These are phyloP conservation scores for Tricholomella constricta DNA, from an alignment of 768 basidiomycete genomes.

Conservation along the genomic window DNA sequence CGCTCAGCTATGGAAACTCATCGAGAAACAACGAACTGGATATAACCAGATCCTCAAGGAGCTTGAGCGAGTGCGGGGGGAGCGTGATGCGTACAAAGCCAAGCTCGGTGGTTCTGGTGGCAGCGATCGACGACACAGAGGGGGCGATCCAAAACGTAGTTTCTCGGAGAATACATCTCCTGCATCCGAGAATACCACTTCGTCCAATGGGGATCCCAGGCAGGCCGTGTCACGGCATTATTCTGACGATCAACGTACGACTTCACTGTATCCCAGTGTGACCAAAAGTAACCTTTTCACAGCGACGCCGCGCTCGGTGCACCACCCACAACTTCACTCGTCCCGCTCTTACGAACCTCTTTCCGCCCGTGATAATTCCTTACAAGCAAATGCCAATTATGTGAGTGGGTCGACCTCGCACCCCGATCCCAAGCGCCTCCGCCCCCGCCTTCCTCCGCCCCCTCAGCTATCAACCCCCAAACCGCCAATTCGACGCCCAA, in stretches of 20 bases:
- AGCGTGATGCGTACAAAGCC: conserved; percentile 71
- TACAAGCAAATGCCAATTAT: conserved; percentile 24
- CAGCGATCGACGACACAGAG: conserved; percentile 32
- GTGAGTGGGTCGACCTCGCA: conserved; percentile 11
- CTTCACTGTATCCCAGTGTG: conserved; percentile 6
- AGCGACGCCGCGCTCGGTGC: conserved; percentile 33
- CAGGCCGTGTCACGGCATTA: conserved; percentile 31
- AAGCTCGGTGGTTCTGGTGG: conserved; percentile 38
- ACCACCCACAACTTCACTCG: conserved; percentile 33
- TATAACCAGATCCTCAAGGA: conserved; percentile 83
- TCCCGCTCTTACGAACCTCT: conserved; percentile 46
- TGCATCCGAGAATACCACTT: conserved; percentile 9
- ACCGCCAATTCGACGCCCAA: conserved; percentile 18
- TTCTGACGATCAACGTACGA: conserved; percentile 42
- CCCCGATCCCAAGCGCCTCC: conserved; percentile 21
- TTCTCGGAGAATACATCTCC: conserved; percentile 26
- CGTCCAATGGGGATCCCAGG: conserved; percentile 9
- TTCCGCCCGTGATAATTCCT: conserved; percentile 24
- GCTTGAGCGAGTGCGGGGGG: conserved; percentile 78
- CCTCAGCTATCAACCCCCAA: conserved; percentile 13
- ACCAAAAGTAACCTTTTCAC: conserved; percentile 13
- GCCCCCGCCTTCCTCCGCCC: conserved; percentile 26
- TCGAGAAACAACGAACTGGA: conserved; percentile 88
- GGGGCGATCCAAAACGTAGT: conserved; percentile 28
- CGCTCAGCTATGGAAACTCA: conserved; percentile 90